These are phyloP conservation scores for Spinellus fusiger DNA, from an alignment of 192 early-diverging fungal species.

Conservation along the genomic window DNA sequence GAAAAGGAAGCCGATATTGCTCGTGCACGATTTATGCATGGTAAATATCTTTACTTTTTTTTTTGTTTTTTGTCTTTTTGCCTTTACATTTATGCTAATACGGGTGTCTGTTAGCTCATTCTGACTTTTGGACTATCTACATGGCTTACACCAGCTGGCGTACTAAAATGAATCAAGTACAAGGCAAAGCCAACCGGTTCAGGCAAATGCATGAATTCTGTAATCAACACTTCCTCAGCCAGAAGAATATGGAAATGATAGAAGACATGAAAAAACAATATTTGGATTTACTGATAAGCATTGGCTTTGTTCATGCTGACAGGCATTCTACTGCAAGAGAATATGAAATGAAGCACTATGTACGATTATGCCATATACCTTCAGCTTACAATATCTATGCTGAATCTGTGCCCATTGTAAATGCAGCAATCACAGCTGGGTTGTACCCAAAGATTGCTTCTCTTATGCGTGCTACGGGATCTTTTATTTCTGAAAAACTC, in stretches of 20 bases:
- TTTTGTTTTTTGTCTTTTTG: conserved; percentile 2
- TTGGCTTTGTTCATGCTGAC: conserved; percentile 40
- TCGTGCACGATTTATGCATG: conserved; percentile 33
- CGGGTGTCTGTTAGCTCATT: conserved; percentile 22
- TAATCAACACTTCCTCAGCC: conserved; percentile 42
- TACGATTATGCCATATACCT: conserved; percentile 31
- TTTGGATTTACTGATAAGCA: conserved; percentile 39
- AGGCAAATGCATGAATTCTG: conserved; percentile 37
- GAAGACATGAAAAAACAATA: conserved; percentile 57
- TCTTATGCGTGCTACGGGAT: conserved; percentile 23
- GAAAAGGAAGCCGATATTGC: conserved; percentile 45
- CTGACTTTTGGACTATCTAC: conserved; percentile 47
- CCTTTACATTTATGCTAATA: background rate
- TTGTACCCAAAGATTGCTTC: conserved; percentile 74
- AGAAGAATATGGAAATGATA: conserved; percentile 44
- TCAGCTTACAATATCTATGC: conserved; percentile 35
- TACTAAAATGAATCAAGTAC: conserved; percentile 17
- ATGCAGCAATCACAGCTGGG: conserved; percentile 73
- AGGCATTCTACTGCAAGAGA: conserved; percentile 22
- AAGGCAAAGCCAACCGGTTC: conserved; percentile 4
- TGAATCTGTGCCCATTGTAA: conserved; percentile 47
- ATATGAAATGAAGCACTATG: background rate
- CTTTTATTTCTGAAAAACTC: conserved; percentile 37
- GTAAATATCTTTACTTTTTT: background rate
- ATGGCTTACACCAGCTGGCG: conserved; percentile 48